Percentiles rank a stretch among this genome's conserved stretches.
These are phyloP conservation scores for Euphrasia confusa DNA, from an alignment of 257 asterid species.

Conservation along the genomic window DNA sequence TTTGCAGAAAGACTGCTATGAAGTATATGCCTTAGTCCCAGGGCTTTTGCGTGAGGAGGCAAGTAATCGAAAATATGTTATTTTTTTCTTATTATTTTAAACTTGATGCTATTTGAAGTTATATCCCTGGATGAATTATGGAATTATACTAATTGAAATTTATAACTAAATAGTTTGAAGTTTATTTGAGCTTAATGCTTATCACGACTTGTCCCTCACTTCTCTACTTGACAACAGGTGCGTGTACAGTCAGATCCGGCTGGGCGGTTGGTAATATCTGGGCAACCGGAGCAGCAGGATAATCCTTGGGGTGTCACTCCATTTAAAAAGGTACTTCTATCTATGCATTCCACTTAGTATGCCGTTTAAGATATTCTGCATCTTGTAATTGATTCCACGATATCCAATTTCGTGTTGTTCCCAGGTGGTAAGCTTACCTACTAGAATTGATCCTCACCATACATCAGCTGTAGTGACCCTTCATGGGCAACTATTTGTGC, in stretches of 20 bases:
- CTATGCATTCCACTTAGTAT: not conserved
- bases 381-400: conserved; percentile 14
- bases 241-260: conserved; percentile 94
- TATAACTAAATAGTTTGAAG: not conserved
- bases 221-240: conserved; percentile 44
- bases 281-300: conserved; percentile 86
- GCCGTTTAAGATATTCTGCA: no score
- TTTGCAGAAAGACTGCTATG: conserved; percentile 1
- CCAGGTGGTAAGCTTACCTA: conserved; percentile 84
- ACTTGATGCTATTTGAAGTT: not conserved
- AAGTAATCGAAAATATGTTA: not conserved
- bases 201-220: conserved; percentile 14
- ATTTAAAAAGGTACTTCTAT: conserved; percentile 64
- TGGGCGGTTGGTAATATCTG: conserved; percentile 88
- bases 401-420: conserved; percentile 17
- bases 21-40: not conserved
- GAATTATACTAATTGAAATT: not conserved
- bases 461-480: conserved; percentile 92
- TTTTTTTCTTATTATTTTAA: not conserved
- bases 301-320: conserved; percentile 96
- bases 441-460: conserved; percentile 92
- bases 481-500: conserved; percentile 89
- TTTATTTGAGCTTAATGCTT: not conserved
- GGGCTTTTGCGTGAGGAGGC: conserved; percentile 13
- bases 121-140: not conserved